These are phyloP conservation scores for Claviceps capensis DNA, from an alignment of 2,329 filamentous ascomycete genomes.

Conservation along the genomic window DNA sequence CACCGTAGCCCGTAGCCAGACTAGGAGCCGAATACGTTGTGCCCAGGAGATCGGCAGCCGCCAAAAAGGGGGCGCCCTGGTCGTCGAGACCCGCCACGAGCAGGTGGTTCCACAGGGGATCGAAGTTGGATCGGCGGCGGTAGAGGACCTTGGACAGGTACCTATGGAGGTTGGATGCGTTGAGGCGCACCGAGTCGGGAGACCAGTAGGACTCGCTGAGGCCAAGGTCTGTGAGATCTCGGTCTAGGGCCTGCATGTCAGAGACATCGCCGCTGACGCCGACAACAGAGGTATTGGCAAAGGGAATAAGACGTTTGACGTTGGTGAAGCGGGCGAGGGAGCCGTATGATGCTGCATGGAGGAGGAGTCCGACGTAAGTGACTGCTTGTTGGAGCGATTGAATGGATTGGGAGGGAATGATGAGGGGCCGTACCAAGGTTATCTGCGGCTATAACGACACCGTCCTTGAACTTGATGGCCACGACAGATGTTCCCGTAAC, in stretches of 20 bases:
- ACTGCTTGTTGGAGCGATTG: background rate
- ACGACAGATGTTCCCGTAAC: slow-evolving; percentile 95
- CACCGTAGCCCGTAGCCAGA: slow-evolving; percentile 85
- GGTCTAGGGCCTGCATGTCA: slow-evolving; percentile 98
- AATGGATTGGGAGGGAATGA: background rate
- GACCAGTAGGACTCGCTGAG: slow-evolving; percentile 75
- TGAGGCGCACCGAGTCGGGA: slow-evolving; percentile 39
- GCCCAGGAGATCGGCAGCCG: slow-evolving; percentile 79
- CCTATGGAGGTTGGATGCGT: slow-evolving; percentile 88
- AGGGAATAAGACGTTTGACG: slow-evolving; percentile 85
- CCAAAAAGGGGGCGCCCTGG: slow-evolving; percentile 72
- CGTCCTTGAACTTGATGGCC: slow-evolving; percentile 89
- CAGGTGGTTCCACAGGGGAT: slow-evolving; percentile 94
- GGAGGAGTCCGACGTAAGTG: background rate
- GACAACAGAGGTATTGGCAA: slow-evolving; percentile 71
- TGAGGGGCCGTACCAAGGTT: slow-evolving; percentile 57
- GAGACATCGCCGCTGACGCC: slow-evolving; percentile 95
- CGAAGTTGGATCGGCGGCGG: slow-evolving; percentile 85
- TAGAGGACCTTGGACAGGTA: slow-evolving; percentile 96
- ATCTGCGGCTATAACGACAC: slow-evolving; percentile 92
- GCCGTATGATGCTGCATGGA: slow-evolving; percentile 71
- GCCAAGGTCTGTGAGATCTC: slow-evolving; percentile 73
- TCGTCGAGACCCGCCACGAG: slow-evolving; percentile 82
- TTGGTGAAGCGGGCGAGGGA: slow-evolving; percentile 93
- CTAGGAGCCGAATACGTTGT: slow-evolving; percentile 82